These are phyloP conservation scores for Cyathus olla DNA, from an alignment of 1,284 basidiomycete genomes.

Conservation along the genomic window DNA sequence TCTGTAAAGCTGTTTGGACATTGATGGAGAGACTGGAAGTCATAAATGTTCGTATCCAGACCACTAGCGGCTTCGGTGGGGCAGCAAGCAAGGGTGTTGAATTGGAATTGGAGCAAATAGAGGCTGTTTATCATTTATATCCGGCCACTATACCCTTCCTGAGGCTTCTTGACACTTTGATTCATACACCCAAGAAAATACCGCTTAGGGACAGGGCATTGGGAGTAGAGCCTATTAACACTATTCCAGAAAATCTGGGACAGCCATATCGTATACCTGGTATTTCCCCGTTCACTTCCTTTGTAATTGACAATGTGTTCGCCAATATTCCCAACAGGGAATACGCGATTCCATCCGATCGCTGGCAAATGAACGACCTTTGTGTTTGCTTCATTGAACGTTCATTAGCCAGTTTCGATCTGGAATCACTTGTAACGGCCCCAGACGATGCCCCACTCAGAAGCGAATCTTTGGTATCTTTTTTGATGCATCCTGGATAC, in stretches of 20 bases:
- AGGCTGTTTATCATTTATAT: conserved; percentile 83
- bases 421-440: conserved; percentile 70
- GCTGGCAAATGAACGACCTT: conserved; percentile 90
- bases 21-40: conserved; percentile 88
- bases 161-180: conserved; percentile 83
- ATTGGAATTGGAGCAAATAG: conserved; percentile 88
- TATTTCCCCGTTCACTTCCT: conserved; percentile 82
- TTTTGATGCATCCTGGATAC: conserved; percentile 89
- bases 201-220: conserved; percentile 68
- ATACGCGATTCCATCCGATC: conserved; percentile 80
- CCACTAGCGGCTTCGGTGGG: conserved; percentile 47
- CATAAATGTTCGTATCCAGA: conserved; percentile 74
- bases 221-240: conserved; percentile 73
- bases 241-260: conserved; percentile 83
- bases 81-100: conserved; percentile 77
- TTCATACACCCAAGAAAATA: conserved; percentile 81
- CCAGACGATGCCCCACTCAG: conserved; percentile 63
- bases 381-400: conserved; percentile 90
- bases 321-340: conserved; percentile 77
- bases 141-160: conserved; percentile 92
- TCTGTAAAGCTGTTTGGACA: conserved; percentile 86
- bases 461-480: conserved; percentile 61
- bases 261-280: conserved; percentile 82
- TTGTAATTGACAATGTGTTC: conserved; percentile 93
- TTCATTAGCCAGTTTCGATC: conserved; percentile 84